Percentiles rank a stretch among this genome's conserved stretches.
Evolutionary conservation across 2,329 filamentous ascomycete species (phyloP).

Genomic region (Elsinoe fawcettii): DNA sequence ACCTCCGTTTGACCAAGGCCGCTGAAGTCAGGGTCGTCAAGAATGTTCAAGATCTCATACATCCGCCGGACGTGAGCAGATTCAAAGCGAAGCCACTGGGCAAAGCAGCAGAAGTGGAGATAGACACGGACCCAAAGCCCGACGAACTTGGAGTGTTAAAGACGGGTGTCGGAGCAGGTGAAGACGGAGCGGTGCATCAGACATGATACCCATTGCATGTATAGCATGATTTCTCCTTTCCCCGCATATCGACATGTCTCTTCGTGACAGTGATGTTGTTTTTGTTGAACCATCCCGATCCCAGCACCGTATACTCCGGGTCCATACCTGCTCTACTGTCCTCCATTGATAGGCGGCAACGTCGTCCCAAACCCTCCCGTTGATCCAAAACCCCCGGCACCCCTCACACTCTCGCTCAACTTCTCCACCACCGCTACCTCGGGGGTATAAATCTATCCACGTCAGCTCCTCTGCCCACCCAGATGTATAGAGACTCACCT

Average conservation of each 20-base stretch:
- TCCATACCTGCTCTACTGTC: neutral
- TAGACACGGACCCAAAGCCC: constrained; percentile 41
- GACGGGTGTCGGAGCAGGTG: constrained; percentile 54
- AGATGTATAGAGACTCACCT: constrained; percentile 38
- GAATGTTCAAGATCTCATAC: constrained; percentile 59
- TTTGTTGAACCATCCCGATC: constrained; percentile 8
- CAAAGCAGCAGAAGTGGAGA: constrained; percentile 11
- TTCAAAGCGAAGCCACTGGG: constrained; percentile 44
- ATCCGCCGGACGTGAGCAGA: constrained; percentile 58
- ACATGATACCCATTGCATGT: constrained; percentile 30
- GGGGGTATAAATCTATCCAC: constrained; percentile 73
- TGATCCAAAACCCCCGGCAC: constrained; percentile 85
- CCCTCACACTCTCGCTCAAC: constrained; percentile 82
- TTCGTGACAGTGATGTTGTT: constrained; percentile 7
- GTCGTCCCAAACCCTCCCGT: constrained; percentile 52
- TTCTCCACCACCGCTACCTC: constrained; percentile 83
- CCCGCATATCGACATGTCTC: neutral
- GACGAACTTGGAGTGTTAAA: constrained; percentile 73
- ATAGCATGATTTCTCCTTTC: neutral
- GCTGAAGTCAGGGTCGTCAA: constrained; percentile 78
- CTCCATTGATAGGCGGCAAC: constrained; percentile 26
- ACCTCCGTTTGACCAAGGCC: constrained; percentile 70
- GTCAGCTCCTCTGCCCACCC: neutral
- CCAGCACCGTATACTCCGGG: neutral
- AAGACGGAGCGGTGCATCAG: constrained; percentile 50